phyloP scores from a whole-genome alignment of 2,329 filamentous ascomycete genomes.

The Aspergillus chevalieri region DNA sequence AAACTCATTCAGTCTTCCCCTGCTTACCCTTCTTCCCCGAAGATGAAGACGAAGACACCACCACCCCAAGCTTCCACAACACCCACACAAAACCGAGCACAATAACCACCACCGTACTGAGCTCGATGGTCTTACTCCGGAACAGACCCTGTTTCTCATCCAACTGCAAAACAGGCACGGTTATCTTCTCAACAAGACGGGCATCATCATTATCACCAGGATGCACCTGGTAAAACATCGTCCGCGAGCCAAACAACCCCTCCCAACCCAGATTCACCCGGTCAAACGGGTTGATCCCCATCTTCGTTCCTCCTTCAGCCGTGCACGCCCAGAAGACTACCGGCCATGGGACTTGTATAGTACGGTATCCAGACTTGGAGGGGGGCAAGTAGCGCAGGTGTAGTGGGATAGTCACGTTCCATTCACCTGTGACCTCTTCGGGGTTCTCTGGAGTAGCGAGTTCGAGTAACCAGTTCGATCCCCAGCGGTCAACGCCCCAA shows the following conservation, averaged over 20 bases:
- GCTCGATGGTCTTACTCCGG: constrained; percentile 36
- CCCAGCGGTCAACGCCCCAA: constrained; percentile 72
- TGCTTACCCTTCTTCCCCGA: constrained; percentile 14
- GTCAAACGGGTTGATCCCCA: constrained; percentile 77
- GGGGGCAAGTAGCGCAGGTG: constrained; percentile 78
- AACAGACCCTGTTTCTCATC: constrained; percentile 41
- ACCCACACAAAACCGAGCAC: constrained; percentile 64
- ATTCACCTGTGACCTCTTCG: constrained; percentile 12
- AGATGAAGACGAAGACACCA: constrained; percentile 15
- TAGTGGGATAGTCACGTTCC: constrained; percentile 58
- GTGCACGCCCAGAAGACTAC: constrained; percentile 86
- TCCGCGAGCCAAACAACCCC: constrained; percentile 65
- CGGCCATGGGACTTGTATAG: constrained; percentile 67
- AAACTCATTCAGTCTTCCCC: constrained; percentile 23
- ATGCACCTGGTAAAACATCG: constrained; percentile 74
- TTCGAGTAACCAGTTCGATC: constrained; percentile 69
- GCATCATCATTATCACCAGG: constrained; percentile 31
- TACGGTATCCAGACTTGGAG: constrained; percentile 47
- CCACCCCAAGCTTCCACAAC: constrained; percentile 50
- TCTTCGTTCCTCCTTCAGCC: constrained; percentile 54
- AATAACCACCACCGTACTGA: constrained; percentile 55
- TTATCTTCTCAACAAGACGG: constrained; percentile 49
- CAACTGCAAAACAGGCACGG: constrained; percentile 61
- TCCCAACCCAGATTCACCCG: constrained; percentile 80
- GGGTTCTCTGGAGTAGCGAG: constrained; percentile 52